Evolutionary conservation across 331 rosid species (phyloP), one percentile per base, ranked within the genome.

Genomic region (Prunus yedoensis): DNA sequence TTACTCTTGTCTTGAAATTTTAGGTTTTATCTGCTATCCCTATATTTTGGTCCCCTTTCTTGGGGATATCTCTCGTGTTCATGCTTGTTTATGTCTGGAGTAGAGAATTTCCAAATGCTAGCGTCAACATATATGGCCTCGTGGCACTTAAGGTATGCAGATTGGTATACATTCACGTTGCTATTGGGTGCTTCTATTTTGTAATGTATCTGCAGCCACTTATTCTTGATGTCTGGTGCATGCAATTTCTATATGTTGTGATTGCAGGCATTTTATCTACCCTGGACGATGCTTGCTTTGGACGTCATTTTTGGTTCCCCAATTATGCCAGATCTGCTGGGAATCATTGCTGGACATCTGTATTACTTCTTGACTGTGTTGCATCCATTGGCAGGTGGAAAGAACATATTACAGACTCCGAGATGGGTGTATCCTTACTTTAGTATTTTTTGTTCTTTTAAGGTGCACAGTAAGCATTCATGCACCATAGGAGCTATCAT

Each of bases 31-130:
- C 98, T 11, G 85, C 81, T 71, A 88, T 95, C 74, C 99, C 97
- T 63, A 21, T 85, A 32, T 83, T 95, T 27, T 60, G 62, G 85
- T 74, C 90, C 68, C 81, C 88, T 21, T 87, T 88, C 78, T 76
- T 95, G 71, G 97, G 92, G 79, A 38, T 91, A 80, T 89, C 99
- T 51, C 94, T 95, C 49, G 99, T 95, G 74, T 90, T 89, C 82
- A 95, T 95, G 97, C 98, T 95, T 76, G 82, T 95, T 59, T 92
- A 95, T 54, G 82, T 95, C 15, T 95, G 99, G 99, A 92, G 99
- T 85, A 89, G 99, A 88, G 98, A 95, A 82, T 95, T 88, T 80
- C 99, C 98, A 23, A 95, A 79, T 74, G 97, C 97, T 50, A 90
- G 77, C 75, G 82, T 95, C 88, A 95, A 81, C 83, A 66, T 95